phyloP scores from a whole-genome alignment of 768 basidiomycete genomes.

The Tremella yokohamensis region DNA sequence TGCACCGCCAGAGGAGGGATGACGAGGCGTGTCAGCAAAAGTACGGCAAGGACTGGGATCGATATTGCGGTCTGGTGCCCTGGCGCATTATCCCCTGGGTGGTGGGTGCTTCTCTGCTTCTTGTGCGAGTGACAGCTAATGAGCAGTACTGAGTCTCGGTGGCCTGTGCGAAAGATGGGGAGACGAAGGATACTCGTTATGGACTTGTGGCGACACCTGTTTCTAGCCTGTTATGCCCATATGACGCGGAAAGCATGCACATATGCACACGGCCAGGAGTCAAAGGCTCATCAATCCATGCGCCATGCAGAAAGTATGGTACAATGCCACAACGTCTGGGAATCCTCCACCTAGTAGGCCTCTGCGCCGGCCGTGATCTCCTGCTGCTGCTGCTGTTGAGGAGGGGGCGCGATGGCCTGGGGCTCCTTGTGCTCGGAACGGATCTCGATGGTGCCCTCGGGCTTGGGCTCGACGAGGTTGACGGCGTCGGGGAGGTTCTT shows the following conservation, averaged over 20 bases:
- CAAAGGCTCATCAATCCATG: conserved; percentile 2
- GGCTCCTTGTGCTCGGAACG: conserved; percentile 79
- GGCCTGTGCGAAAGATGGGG: background rate
- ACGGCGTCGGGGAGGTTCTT: conserved; percentile 95
- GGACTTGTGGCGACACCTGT: no score
- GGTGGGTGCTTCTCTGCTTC: conserved; percentile 24
- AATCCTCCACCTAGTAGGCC: conserved; percentile 11
- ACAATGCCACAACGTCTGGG: background rate
- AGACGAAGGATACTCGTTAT: background rate
- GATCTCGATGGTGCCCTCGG: conserved; percentile 85
- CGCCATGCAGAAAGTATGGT: conserved; percentile 8
- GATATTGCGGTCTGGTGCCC: conserved; percentile 79
- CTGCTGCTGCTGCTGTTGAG: conserved; percentile 24
- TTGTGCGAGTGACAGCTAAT: background rate
- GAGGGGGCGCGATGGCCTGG: conserved; percentile 33
- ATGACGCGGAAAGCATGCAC: no score
- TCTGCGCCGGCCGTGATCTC: conserved; percentile 14
- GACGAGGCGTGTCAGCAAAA: conserved; percentile 87
- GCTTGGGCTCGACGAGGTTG: conserved; percentile 78
- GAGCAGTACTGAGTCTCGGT: conserved; percentile 3
- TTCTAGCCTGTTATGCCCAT: no score
- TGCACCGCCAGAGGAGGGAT: conserved; percentile 85
- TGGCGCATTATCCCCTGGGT: conserved; percentile 77
- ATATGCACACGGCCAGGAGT: background rate
- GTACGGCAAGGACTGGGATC: conserved; percentile 93